Evolutionary conservation across 768 basidiomycete species (phyloP).

Genomic region (Amanita rubescens): DNA sequence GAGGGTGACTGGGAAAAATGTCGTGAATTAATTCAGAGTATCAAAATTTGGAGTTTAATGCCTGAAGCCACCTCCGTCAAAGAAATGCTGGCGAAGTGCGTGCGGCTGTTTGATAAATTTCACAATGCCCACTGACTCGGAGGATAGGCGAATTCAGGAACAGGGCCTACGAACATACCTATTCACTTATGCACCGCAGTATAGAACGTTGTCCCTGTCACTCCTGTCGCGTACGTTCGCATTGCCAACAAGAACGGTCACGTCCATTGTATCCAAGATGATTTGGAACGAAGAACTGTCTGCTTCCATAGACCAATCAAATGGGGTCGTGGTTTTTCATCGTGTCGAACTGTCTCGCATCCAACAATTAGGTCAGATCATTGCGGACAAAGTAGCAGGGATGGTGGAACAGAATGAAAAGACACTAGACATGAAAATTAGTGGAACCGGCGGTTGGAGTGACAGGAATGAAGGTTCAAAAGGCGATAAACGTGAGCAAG

Average conservation of each 20-base stretch:
- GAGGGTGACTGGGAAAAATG: slow-evolving; percentile 97
- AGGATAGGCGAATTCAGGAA: slow-evolving; percentile 87
- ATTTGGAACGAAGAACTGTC: slow-evolving; percentile 95
- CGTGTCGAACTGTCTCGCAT: slow-evolving; percentile 81
- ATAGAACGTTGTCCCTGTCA: slow-evolving; percentile 83
- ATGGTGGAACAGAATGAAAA: slow-evolving; percentile 95
- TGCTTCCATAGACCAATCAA: slow-evolving; percentile 89
- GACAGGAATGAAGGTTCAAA: slow-evolving; percentile 63
- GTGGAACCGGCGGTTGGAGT: slow-evolving; percentile 53
- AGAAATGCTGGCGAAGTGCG: slow-evolving; percentile 90
- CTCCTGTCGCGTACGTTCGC: slow-evolving; percentile 86
- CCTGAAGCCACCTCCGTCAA: slow-evolving; percentile 83
- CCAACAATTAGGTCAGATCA: slow-evolving; percentile 82
- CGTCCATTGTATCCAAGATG: slow-evolving; percentile 94
- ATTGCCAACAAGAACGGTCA: slow-evolving; percentile 72
- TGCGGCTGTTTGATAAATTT: slow-evolving; percentile 2
- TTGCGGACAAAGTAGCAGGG: slow-evolving; percentile 80
- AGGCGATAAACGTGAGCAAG: slow-evolving; percentile 75
- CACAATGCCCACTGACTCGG: background rate
- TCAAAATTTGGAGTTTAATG: slow-evolving; percentile 98
- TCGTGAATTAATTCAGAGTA: slow-evolving; percentile 86
- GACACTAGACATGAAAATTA: slow-evolving; percentile 76
- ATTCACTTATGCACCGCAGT: slow-evolving; percentile 95
- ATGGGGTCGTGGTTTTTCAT: slow-evolving; percentile 89
- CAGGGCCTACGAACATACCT: slow-evolving; percentile 95